Conservation (phyloP, 129 eudicot genomes). For the Pittosporum tobira region DNA sequence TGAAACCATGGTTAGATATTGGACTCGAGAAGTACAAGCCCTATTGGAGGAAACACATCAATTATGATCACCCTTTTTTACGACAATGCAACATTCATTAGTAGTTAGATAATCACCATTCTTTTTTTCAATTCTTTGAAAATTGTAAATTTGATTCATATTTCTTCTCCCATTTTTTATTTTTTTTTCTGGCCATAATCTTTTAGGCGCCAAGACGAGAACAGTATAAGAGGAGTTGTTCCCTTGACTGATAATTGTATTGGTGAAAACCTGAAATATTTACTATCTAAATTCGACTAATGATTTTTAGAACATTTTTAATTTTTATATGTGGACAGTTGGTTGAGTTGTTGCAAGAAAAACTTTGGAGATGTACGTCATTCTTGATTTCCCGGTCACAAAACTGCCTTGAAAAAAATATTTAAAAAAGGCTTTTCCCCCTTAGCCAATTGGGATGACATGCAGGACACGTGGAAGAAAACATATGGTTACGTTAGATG, state of each 20-base stretch:
- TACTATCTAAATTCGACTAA: too few relatives aligned
- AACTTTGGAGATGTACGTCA: too few relatives aligned
- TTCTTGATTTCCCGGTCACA: too few relatives aligned
- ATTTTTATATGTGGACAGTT: too few relatives aligned
- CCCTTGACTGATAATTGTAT: neutral
- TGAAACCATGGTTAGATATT: slow-evolving; percentile 94
- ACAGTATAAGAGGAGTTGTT: slow-evolving; percentile 1
- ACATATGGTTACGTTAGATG: slow-evolving; percentile 47
- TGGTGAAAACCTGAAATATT: neutral
- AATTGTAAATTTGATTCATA: slow-evolving; percentile 21
- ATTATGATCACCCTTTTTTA: slow-evolving; percentile 61
- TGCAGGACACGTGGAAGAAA: slow-evolving; percentile 39
- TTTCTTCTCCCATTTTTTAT: slow-evolving; percentile 6
- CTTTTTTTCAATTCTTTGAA: slow-evolving; percentile 27
- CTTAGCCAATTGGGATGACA: slow-evolving; percentile 6
- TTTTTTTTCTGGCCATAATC: slow-evolving; percentile 11
- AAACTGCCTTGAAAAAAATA: too few relatives aligned
- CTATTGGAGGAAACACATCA: slow-evolving; percentile 65
- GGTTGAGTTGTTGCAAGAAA: too few relatives aligned
- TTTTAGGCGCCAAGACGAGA: slow-evolving; percentile 16
- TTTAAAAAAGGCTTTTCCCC: too few relatives aligned
- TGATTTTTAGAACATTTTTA: too few relatives aligned
- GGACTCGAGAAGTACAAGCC: slow-evolving; percentile 62
- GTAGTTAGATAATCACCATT: slow-evolving; percentile 18
- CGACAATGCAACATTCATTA: slow-evolving; percentile 77